Conservation (phyloP, 2,329 filamentous ascomycete genomes). For the Helicocarpus griseus region DNA sequence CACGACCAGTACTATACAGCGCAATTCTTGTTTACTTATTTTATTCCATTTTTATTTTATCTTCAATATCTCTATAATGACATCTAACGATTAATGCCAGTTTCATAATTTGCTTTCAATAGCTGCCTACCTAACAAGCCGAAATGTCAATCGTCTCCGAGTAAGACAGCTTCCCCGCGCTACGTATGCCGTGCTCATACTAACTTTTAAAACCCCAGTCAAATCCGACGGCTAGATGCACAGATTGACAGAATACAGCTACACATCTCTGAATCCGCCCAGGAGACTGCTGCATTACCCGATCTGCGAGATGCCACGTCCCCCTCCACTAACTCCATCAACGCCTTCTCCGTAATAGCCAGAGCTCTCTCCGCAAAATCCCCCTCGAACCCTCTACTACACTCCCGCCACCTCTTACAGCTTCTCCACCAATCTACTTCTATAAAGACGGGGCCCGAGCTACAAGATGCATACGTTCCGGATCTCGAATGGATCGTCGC, state of each 20-base stretch:
- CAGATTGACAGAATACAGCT: constrained; percentile 51
- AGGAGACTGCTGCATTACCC: constrained; percentile 6
- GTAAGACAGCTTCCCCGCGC: background rate
- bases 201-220: constrained; percentile 27
- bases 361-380: constrained; percentile 62
- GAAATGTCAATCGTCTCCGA: constrained; percentile 3
- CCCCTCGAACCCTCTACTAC: constrained; percentile 53
- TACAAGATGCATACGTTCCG: constrained; percentile 49
- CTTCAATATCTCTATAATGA: too few species aligned
- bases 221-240: constrained; percentile 47
- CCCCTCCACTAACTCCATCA: too few species aligned
- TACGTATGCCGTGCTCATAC: background rate
- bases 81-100: too few species aligned
- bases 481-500: constrained; percentile 87
- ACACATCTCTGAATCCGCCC: constrained; percentile 20
- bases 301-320: constrained; percentile 6
- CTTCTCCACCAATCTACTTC: constrained; percentile 52
- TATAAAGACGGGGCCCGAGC: constrained; percentile 14
- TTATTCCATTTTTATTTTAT: too few species aligned
- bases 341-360: constrained; percentile 54
- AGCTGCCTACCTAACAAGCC: background rate
- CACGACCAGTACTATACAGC: too few species aligned
- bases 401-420: constrained; percentile 48
- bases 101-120: too few species aligned
- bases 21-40: too few species aligned